Evolutionary conservation across 1,139 yeast species (phyloP), one percentile per base, ranked within the genome.

Genomic region (Debaryomycetaceae sp.): DNA sequence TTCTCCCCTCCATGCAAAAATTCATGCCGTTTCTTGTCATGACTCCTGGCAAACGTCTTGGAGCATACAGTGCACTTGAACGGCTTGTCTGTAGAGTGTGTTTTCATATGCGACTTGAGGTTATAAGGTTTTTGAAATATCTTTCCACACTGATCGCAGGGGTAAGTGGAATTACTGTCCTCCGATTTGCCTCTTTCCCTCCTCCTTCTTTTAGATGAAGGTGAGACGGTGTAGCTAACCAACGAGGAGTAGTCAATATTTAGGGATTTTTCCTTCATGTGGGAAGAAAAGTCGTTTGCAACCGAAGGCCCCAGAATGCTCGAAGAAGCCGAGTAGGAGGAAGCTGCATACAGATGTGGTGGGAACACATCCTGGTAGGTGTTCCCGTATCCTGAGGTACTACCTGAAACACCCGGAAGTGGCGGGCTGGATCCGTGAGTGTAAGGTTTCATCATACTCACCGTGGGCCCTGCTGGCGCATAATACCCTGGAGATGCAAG

Each of bases 11-110:
- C 75, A 52, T 80, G 84, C 6, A 80, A 58, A 36, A 69, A 60
- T 51, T 80, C 84, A 57, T 80, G 84, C 47, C 84, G 66, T 53
- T 76, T 77, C 49, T 76, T 68, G 56, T 80, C 84, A 54, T 80
- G 84, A 37, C 76, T 69, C 37, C 84, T 62, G 13, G 84, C 83
- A 64, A 80, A 80, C 13, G 72, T 63, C 54, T 78, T 75, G 11
- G 68, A 59, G 54, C 84, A 80, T 45, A 63, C 60, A 24, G 68
- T 58, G 53, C 84, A 80, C 44, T 69, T 66, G 58, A 61, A 79
- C 1, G 84, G 84, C 48, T 75, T 76, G 29, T 76, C 83, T n/a
- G 68, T 63, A 5, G 81, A 76, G 57, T 80, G 84, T 1, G 83
- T 75, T 50, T 73, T 76, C 73, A 75, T 69, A 56, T 80, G 84